Evolutionary conservation across 208 protist genomes (phyloP).

Genomic region (Trypanosoma platydactyli): DNA sequence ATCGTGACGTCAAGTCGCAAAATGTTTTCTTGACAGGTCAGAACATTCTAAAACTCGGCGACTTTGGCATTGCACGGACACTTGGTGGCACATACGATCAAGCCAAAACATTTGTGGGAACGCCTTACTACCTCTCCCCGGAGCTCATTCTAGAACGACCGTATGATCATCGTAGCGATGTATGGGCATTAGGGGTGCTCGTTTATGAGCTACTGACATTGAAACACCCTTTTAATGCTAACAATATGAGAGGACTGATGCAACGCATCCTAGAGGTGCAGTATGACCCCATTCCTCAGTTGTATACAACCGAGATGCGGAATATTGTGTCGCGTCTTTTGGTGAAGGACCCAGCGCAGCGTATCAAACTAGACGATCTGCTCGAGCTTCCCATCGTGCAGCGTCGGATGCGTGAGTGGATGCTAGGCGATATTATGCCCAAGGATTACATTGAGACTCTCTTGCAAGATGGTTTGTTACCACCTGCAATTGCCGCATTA

Average conservation of each 20-base stretch:
- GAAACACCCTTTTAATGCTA: conserved; percentile 90
- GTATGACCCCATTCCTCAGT: conserved; percentile 73
- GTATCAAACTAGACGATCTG: conserved; percentile 65
- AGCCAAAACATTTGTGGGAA: conserved; percentile 93
- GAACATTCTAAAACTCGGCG: conserved; percentile 90
- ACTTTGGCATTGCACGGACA: conserved; percentile 94
- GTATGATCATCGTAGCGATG: conserved; percentile 94
- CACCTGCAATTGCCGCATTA: conserved; percentile 32
- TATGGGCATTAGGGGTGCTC: conserved; percentile 93
- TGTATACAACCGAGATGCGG: conserved; percentile 74
- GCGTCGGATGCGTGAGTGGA: conserved; percentile 71
- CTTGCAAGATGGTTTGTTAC: conserved; percentile 61
- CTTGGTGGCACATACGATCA: conserved; percentile 91
- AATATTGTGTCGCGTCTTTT: conserved; percentile 79
- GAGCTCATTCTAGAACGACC: conserved; percentile 91
- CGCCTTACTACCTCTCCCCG: conserved; percentile 93
- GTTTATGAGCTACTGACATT: conserved; percentile 88
- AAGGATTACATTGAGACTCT: conserved; percentile 73
- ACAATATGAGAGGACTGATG: conserved; percentile 86
- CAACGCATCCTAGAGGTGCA: conserved; percentile 88
- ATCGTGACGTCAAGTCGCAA: conserved; percentile 94
- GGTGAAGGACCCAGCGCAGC: conserved; percentile 66
- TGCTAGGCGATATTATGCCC: conserved; percentile 65
- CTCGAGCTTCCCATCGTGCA: conserved; percentile 77
- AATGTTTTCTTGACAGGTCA: conserved; percentile 93